Percentiles rank a stretch among this genome's conserved stretches.
phyloP scores from a whole-genome alignment of 2,329 filamentous ascomycete species.

The Hypoxylon sp. region DNA sequence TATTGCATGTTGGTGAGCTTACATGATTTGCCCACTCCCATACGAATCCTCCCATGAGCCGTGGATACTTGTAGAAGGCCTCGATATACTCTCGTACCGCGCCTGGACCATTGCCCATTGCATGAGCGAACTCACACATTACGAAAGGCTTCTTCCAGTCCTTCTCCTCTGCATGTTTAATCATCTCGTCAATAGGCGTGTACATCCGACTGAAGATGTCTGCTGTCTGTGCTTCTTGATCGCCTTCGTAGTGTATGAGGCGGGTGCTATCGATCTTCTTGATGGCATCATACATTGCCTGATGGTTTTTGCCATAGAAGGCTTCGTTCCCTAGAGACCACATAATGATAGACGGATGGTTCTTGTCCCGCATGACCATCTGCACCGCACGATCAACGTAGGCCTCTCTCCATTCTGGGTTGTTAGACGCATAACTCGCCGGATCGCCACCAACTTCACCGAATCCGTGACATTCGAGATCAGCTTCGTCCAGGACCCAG shows the following conservation, averaged over 20 bases:
- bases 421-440: slow-evolving; percentile 70
- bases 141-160: slow-evolving; percentile 70
- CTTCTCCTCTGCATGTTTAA: slow-evolving; percentile 58
- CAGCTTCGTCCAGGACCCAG: slow-evolving; percentile 73
- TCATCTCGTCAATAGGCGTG: slow-evolving; percentile 63
- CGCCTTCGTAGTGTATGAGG: slow-evolving; percentile 76
- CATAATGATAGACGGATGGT: slow-evolving; percentile 76
- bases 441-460: slow-evolving; percentile 58
- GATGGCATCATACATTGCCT: slow-evolving; percentile 76
- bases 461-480: slow-evolving; percentile 69
- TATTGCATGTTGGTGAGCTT: slow-evolving; percentile 21
- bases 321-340: slow-evolving; percentile 82
- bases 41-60: slow-evolving; percentile 74
- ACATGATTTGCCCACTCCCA: slow-evolving; percentile 77
- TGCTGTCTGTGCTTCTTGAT: slow-evolving; percentile 68
- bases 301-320: slow-evolving; percentile 77
- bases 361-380: slow-evolving; percentile 71
- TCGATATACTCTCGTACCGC: slow-evolving; percentile 77
- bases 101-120: slow-evolving; percentile 82
- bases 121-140: slow-evolving; percentile 69
- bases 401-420: slow-evolving; percentile 72
- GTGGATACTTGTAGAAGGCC: slow-evolving; percentile 71
- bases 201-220: slow-evolving; percentile 80
- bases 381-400: slow-evolving; percentile 78
- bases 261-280: slow-evolving; percentile 69